Percentiles rank a stretch among this genome's conserved stretches.
Evolutionary conservation across 2,329 filamentous ascomycete genomes (phyloP).

Genomic region (Fonsecaea monophora): DNA sequence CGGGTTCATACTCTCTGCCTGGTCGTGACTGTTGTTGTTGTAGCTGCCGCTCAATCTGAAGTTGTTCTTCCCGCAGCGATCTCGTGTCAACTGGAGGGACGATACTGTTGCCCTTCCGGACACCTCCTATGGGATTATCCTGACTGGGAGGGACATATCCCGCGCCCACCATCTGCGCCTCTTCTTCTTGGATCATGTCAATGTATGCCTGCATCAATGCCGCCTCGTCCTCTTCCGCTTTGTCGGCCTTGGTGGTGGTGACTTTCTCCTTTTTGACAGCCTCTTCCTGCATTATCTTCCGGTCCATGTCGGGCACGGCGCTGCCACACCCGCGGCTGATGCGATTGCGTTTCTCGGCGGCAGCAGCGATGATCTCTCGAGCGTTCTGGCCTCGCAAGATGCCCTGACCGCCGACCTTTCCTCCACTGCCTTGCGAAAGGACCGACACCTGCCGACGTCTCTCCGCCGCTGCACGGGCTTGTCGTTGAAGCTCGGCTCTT

Average conservation of each 20-base stretch:
- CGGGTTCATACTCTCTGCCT: conserved; percentile 13
- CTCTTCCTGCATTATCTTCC: conserved; percentile 71
- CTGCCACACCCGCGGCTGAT: conserved; percentile 78
- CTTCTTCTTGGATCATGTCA: conserved; percentile 85
- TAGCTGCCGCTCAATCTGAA: conserved; percentile 31
- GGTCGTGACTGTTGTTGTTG: conserved; percentile 15
- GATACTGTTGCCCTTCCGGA: conserved; percentile 46
- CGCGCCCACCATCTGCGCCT: conserved; percentile 65
- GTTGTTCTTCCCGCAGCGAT: conserved; percentile 28
- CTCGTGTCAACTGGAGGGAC: conserved; percentile 43
- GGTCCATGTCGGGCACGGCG: conserved; percentile 65
- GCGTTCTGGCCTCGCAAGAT: conserved; percentile 69
- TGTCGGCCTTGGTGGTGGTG: conserved; percentile 82
- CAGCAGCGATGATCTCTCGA: conserved; percentile 73
- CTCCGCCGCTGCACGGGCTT: conserved; percentile 77
- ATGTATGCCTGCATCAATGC: conserved; percentile 86
- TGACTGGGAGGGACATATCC: conserved; percentile 61
- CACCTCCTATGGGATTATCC: conserved; percentile 58
- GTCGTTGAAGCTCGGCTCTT: conserved; percentile 73
- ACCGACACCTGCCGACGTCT: conserved; percentile 60
- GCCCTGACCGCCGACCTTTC: conserved; percentile 71
- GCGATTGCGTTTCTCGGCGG: conserved; percentile 71
- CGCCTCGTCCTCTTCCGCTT: conserved; percentile 85
- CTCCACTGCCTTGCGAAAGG: conserved; percentile 67
- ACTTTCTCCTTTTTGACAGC: conserved; percentile 68